Conservation (phyloP, 805 yeast genomes). For the Tetrapisispora namnaoensis region DNA sequence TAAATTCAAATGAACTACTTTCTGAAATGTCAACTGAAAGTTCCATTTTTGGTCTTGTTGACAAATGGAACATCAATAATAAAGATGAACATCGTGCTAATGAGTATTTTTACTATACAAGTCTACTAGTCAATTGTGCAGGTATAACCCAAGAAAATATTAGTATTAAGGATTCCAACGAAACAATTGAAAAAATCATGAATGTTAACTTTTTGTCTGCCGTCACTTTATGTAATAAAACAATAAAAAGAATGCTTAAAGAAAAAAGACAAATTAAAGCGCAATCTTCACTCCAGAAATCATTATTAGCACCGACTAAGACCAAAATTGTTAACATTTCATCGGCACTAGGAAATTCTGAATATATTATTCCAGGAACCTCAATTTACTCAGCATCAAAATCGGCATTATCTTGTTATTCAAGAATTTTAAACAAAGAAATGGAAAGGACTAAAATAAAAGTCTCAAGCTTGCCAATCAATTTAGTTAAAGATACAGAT, state of each 20-base stretch:
- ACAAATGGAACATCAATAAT: constrained; percentile 4
- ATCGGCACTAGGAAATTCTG: constrained; percentile 17
- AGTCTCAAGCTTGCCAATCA: constrained; percentile 13
- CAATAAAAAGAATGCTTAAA: constrained; percentile 16
- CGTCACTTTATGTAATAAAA: constrained; percentile 17
- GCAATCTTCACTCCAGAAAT: background rate
- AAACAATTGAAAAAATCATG: constrained; percentile 13
- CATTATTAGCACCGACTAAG: background rate
- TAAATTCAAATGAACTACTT: background rate
- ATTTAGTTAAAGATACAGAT: constrained; percentile 21
- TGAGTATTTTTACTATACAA: background rate
- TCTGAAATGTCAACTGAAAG: no score
- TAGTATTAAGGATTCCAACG: constrained; percentile 12
- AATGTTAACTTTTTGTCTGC: constrained; percentile 23
- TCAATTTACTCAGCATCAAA: constrained; percentile 27
- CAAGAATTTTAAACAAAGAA: constrained; percentile 18
- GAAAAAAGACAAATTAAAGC: constrained; percentile 3
- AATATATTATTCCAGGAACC: constrained; percentile 19
- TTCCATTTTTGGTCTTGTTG: constrained; percentile 6
- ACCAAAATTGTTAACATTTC: constrained; percentile 21
- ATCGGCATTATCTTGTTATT: constrained; percentile 22
- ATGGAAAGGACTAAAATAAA: constrained; percentile 12
- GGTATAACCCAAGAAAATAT: constrained; percentile 24
- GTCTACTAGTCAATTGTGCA: constrained; percentile 21
- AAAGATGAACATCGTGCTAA: background rate